A percentile compares a stretch with the other conserved stretches of the same genome.
Evolutionary conservation across 768 basidiomycete species (phyloP).

Genomic region (Tulasnella sp.): DNA sequence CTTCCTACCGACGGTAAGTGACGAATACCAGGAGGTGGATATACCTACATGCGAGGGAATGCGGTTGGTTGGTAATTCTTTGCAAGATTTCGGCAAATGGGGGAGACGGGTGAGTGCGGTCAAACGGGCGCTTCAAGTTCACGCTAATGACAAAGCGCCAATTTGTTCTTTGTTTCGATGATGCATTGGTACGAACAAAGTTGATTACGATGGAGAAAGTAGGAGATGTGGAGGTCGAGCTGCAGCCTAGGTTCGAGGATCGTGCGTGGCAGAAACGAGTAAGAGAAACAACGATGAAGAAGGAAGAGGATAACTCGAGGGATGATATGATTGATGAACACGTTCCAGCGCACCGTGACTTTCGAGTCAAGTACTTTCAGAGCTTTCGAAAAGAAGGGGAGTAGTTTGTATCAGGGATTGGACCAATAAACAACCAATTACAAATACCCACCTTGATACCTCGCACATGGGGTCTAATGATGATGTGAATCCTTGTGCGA

Average conservation of each 20-base stretch:
- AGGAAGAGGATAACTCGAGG: slow-evolving; percentile 15
- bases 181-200: slow-evolving; percentile 31
- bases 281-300: neutral
- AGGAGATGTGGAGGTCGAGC: slow-evolving; percentile 31
- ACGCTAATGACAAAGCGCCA: neutral
- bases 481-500: neutral
- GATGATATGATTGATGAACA: slow-evolving; percentile 25
- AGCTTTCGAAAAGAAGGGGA: slow-evolving; percentile 35
- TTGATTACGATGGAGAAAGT: slow-evolving; percentile 81
- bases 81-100: slow-evolving; percentile 93
- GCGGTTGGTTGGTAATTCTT: slow-evolving; percentile 73
- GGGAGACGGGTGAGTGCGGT: slow-evolving; percentile 59
- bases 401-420: neutral
- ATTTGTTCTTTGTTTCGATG: neutral
- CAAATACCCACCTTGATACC: neutral
- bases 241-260: slow-evolving; percentile 38
- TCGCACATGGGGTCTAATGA: neutral
- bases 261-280: slow-evolving; percentile 8
- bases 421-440: neutral
- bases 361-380: slow-evolving; percentile 77
- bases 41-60: slow-evolving; percentile 72
- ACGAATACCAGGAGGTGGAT: slow-evolving; percentile 83
- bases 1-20: slow-evolving; percentile 85
- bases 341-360: slow-evolving; percentile 77
- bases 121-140: neutral